A percentile compares a stretch with the other conserved stretches of the same genome.
phyloP scores from a whole-genome alignment of 2,329 filamentous ascomycete species.

The Drechslerella coelobrocha region DNA sequence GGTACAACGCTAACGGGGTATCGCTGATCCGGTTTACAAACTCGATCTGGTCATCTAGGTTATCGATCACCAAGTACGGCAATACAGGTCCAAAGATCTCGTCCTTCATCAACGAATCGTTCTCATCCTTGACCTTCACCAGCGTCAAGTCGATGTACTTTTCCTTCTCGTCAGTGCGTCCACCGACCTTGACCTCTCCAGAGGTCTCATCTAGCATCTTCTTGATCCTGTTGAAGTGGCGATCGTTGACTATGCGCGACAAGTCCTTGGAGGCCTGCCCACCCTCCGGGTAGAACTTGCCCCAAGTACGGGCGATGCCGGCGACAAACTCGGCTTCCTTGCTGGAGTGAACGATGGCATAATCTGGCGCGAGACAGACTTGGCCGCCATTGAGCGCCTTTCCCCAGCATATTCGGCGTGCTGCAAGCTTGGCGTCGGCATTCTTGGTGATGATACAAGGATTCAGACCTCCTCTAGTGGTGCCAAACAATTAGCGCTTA shows the following conservation, averaged over 20 bases:
- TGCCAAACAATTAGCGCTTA: background rate
- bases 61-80: slow-evolving; percentile 67
- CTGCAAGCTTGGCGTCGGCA: slow-evolving; percentile 79
- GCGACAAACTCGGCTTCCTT: slow-evolving; percentile 69
- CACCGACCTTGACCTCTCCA: slow-evolving; percentile 87
- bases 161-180: slow-evolving; percentile 77
- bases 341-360: slow-evolving; percentile 76
- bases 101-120: slow-evolving; percentile 79
- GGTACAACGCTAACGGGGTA: slow-evolving; percentile 82
- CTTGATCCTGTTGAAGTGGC: slow-evolving; percentile 82
- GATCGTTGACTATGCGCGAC: slow-evolving; percentile 78
- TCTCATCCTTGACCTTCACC: slow-evolving; percentile 76
- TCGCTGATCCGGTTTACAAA: slow-evolving; percentile 80
- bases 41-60: slow-evolving; percentile 82
- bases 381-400: slow-evolving; percentile 89
- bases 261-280: slow-evolving; percentile 79
- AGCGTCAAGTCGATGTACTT: slow-evolving; percentile 90
- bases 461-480: slow-evolving; percentile 74
- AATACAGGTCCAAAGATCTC: slow-evolving; percentile 95
- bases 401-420: slow-evolving; percentile 83
- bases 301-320: slow-evolving; percentile 73
- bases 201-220: slow-evolving; percentile 83
- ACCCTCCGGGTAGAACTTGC: slow-evolving; percentile 84
- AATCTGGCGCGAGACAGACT: slow-evolving; percentile 92
- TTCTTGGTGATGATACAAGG: slow-evolving; percentile 89